Evolutionary conservation across 2,329 filamentous ascomycete species (phyloP), one percentile per base, ranked within the genome.

Genomic region (Fusarium graminum): DNA sequence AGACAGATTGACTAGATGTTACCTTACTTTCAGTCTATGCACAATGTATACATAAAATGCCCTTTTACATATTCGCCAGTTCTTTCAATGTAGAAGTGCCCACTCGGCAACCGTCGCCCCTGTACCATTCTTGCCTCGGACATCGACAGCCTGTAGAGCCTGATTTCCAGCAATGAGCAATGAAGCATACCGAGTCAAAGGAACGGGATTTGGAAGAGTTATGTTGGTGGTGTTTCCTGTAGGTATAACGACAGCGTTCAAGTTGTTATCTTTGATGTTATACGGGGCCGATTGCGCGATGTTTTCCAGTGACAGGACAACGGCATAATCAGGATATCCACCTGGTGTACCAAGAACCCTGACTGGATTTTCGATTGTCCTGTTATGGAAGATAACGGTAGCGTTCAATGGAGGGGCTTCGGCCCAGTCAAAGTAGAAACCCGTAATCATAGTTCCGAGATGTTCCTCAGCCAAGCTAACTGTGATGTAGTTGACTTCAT

Each of bases 281-380:
- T 57, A 55, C 0, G 50, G 26, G 32, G 10, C 26, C 11, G 54
- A 57, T 14, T 45, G 40, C 0, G 10, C 26, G 13, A 57, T 2
- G 0, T 25, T 32, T 8, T 28, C 28, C 9, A 45, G 25, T 0
- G 32, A 40, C 10, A 26, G 5, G 4, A 57, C 26, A 1, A 57
- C 28, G 4, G 39, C 39, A 11, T 28, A 40, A 2, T 14, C 19
- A 0, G 40, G 17, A 3, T 11, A 3, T 1, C 16, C 8, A 2
- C 3, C 16, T 0, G 13, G 19, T 3, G 3, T 9, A 2, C 0
- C 17, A 16, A 25, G n/a, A 3, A 3, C 2, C 2, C 5, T 45
- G 1, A n/a, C 6, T 4, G 40, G 30, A 6, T 55, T 10, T 2
- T 28, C 7, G 4, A 57, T 28, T 0, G 40, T 57, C 5, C 45